Evolutionary conservation across 176 grass and related monocot genomes (phyloP), one percentile per base, ranked within the genome.

Genomic region (Musa acuminata): DNA sequence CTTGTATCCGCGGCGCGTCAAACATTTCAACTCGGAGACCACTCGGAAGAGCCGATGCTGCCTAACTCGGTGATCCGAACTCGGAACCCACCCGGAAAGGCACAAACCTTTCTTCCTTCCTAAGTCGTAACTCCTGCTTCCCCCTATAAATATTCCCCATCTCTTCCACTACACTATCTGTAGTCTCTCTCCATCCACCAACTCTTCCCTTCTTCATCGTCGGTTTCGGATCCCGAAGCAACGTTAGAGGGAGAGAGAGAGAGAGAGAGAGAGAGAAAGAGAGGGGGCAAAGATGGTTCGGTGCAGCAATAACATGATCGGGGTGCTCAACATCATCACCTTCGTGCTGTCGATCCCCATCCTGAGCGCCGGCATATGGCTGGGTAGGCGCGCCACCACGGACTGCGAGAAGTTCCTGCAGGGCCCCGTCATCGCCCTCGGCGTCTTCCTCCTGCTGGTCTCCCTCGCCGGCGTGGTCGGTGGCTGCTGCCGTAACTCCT

Each of bases 391-490:
- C 9, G 90, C 83, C 27, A n/a, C 83, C 79, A 87, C 87, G 64
- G 90, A 93, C 83, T 94, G 90, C 75, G 90, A 99, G 82, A 84
- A 80, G 67, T 91, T 94, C 80, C 79, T 99, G 16, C 82, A 99
- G 83, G 72, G 64, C 2, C 88, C 90, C 0, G 68, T 86, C 27
- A 82, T 99, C 63, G 88, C 75, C 22, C 73, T 99, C 1, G 88
- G 95, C 0, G 84, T 64, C 1, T 86, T 91, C 69, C 95, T 94
- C 20, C 80, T 99, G 1, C 60, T 72, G 13, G 80, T 94, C 27
- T 89, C 95, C 52, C 57, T 91, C 24, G 86, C 85, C 1, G 95
- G 95, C 3, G 64, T 99, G 0, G 82, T 92, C 7, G 86, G 90
- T 0, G 80, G 86, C 13, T 92, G 92, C 76, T 94, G 90, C 80